These are phyloP conservation scores for Zymoseptoria passerinii DNA, from an alignment of 2,329 filamentous ascomycete genomes.

Conservation along the genomic window DNA sequence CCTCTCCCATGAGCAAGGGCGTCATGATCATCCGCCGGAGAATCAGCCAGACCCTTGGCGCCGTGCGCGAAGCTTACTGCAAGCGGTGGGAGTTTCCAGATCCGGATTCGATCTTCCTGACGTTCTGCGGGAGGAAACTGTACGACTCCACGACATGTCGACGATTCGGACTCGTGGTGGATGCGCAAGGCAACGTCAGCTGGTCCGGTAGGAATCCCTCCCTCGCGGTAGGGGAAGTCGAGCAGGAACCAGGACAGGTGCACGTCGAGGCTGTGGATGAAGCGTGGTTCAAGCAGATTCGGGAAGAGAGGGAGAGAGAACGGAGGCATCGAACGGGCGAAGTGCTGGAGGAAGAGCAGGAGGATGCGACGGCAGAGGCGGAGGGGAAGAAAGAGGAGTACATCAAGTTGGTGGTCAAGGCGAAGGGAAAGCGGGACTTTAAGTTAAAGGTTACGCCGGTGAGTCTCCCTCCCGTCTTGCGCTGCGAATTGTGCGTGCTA, in stretches of 20 bases:
- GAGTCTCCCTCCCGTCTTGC: slow-evolving; percentile 17
- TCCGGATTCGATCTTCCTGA: slow-evolving; percentile 59
- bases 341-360: slow-evolving; percentile 10
- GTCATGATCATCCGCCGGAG: slow-evolving; percentile 57
- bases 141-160: slow-evolving; percentile 69
- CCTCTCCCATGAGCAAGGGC: slow-evolving; percentile 53
- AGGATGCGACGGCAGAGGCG: slow-evolving; percentile 10
- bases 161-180: slow-evolving; percentile 53
- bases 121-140: slow-evolving; percentile 64
- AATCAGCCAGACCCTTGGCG: slow-evolving; percentile 57
- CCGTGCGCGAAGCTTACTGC: slow-evolving; percentile 64
- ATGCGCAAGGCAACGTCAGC: slow-evolving; percentile 29
- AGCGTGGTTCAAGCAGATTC: slow-evolving; percentile 48
- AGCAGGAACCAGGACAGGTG: slow-evolving; percentile 50
- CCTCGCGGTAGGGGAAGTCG: slow-evolving; percentile 40
- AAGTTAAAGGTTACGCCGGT: slow-evolving; percentile 43
- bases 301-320: slow-evolving; percentile 38
- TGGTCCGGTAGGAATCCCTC: slow-evolving; percentile 16
- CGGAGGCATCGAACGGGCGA: slow-evolving; percentile 3
- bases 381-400: slow-evolving; percentile 28
- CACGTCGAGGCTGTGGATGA: slow-evolving; percentile 70
- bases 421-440: slow-evolving; percentile 43
- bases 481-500: neutral
- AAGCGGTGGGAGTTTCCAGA: slow-evolving; percentile 48
- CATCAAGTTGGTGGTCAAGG: slow-evolving; percentile 45